Evolutionary conservation across 306 rosid genomes (phyloP), one percentile per base, ranked within the genome.

Genomic region (Alnus rubra): DNA sequence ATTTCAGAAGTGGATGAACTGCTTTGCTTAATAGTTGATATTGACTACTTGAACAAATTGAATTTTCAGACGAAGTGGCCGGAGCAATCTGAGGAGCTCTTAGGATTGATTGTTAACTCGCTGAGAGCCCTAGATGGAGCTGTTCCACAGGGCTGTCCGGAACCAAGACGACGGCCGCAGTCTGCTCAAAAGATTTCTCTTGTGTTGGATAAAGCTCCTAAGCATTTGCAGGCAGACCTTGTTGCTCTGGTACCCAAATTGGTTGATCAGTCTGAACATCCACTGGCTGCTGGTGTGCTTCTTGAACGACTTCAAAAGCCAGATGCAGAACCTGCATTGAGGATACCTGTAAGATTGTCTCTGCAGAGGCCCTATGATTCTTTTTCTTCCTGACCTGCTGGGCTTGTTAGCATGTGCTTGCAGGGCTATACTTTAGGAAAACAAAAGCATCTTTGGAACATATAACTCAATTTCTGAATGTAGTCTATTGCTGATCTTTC

Each of bases 31-130:
- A 81, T 75, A 79, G 42, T 73, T 75, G 55, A 60, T 78, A 51
- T 76, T 78, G 78, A 84, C 50, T 72, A 51, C 81, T 69, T 30
- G 65, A 74, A 74, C 52, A 23, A 55, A 70, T 85, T 85, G 80
- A 15, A 77, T 67, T 74, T 81, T 79, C 87, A 93, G 99, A 89
- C 96, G 64, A 96, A 93, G 87, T 96, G 99, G 97, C 99, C 97
- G 47, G 98, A 93, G 84, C 99, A 93, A 80, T 96, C 99, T 55
- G 99, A 96, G 91, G 99, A 96, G 92, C 97, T 96, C 74, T 81
- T 96, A 77, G 98, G 99, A 58, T 87, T 96, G 90, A 96, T 96
- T 84, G 96, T 96, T 74, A 96, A 96, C 76, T 96, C 99, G 11
- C 83, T 96, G 80, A 93, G 97, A 86, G 94, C 98, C 79, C 86